These are phyloP conservation scores for Globisporangium parvum DNA, from an alignment of 352 stramenopile genomes.

Conservation along the genomic window DNA sequence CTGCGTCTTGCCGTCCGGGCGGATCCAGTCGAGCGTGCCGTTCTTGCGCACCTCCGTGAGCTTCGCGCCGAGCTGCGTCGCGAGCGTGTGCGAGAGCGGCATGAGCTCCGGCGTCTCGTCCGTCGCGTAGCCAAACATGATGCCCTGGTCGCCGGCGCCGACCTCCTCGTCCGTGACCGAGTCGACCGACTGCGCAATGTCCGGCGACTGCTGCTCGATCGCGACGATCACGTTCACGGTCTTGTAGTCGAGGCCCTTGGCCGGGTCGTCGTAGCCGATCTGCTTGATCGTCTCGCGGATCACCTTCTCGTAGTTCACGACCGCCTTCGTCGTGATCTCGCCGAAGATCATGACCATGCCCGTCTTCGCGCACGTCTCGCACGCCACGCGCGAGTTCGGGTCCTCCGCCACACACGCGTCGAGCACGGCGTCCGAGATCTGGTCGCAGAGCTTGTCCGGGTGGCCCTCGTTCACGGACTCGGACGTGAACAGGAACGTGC, in stretches of 20 bases:
- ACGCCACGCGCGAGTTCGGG: slow-evolving; percentile 97
- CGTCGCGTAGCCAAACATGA: slow-evolving; percentile 94
- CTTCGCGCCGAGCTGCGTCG: slow-evolving; percentile 93
- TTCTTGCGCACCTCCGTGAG: slow-evolving; percentile 99
- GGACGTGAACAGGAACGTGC: slow-evolving; percentile 95
- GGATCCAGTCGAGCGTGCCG: slow-evolving; percentile 97
- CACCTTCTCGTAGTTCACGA: slow-evolving; percentile 99
- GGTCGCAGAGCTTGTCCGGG: slow-evolving; percentile 98
- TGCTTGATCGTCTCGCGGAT: slow-evolving; percentile 99
- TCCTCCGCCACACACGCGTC: slow-evolving; percentile 98
- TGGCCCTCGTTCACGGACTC: slow-evolving; percentile 99
- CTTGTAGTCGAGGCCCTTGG: slow-evolving; percentile 99
- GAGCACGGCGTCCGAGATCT: slow-evolving; percentile 98
- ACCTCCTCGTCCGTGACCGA: slow-evolving; percentile 95
- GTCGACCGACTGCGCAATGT: slow-evolving; percentile 99
- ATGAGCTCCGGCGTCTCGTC: slow-evolving; percentile 98
- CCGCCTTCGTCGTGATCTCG: slow-evolving; percentile 98
- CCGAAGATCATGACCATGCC: slow-evolving; percentile 99
- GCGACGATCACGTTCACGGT: slow-evolving; percentile 99
- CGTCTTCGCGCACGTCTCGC: slow-evolving; percentile 99
- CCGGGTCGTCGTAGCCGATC: slow-evolving; percentile 98
- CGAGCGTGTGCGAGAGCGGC: slow-evolving; percentile 97
- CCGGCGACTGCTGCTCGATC: slow-evolving; percentile 98
- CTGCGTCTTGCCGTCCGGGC: slow-evolving; percentile 99
- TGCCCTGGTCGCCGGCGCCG: slow-evolving; percentile 96